phyloP scores from a whole-genome alignment of 164 flowering plant genomes.

The Magnolia sinica region DNA sequence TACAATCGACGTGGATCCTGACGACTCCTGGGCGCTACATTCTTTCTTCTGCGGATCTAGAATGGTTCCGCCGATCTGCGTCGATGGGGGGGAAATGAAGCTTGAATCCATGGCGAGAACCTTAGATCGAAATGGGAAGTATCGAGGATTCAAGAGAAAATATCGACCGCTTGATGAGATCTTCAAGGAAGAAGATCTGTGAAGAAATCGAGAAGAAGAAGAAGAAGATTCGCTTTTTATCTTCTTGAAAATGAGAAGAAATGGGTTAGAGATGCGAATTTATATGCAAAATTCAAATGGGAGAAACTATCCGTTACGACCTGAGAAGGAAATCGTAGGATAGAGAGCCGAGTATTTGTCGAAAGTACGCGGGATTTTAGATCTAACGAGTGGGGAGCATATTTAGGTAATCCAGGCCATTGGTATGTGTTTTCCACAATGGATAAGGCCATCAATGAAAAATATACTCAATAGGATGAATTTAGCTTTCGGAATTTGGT shows the following conservation, averaged over 20 bases:
- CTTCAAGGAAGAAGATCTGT: neutral
- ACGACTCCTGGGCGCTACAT: slow-evolving; percentile 12
- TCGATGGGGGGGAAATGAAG: slow-evolving; percentile 32
- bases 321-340: neutral
- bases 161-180: slow-evolving; percentile 2
- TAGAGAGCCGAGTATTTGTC: neutral
- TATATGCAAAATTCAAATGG: slow-evolving; percentile 2
- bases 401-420: neutral
- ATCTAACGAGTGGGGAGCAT: neutral
- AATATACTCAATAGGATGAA: neutral
- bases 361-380: neutral
- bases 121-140: neutral
- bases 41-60: slow-evolving; percentile 23
- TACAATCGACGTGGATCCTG: slow-evolving; percentile 9
- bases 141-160: neutral
- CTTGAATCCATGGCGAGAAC: slow-evolving; percentile 44
- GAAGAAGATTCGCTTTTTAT: neutral
- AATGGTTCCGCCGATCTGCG: slow-evolving; percentile 13
- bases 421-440: neutral
- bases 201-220: neutral
- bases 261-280: neutral
- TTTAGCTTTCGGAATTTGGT: too few relatives aligned
- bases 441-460: neutral
- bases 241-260: neutral
- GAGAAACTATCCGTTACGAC: slow-evolving; percentile 37